phyloP scores from a whole-genome alignment of 2,329 filamentous ascomycete species.

The Pseudogymnoascus sp. region DNA sequence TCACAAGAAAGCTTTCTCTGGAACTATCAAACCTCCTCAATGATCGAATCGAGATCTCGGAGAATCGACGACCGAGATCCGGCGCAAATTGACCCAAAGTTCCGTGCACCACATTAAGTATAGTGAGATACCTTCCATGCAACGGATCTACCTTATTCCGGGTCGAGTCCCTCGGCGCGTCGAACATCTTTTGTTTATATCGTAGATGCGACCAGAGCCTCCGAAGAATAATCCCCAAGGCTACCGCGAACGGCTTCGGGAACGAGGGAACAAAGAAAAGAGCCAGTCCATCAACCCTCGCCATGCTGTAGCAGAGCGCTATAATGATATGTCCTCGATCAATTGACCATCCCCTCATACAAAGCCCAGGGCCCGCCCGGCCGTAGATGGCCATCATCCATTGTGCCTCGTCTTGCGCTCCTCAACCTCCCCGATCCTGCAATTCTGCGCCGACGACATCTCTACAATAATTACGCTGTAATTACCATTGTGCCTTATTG shows the following conservation, averaged over 20 bases:
- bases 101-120: not conserved
- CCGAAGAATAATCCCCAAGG: not conserved
- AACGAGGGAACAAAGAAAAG: conserved; percentile 5
- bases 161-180: conserved; percentile 1
- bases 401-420: not conserved
- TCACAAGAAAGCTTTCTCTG: not conserved
- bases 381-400: not conserved
- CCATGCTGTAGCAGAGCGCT: not conserved
- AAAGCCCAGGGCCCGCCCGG: not conserved
- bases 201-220: not conserved
- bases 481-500: conserved; percentile 6
- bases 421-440: not conserved
- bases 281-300: not conserved
- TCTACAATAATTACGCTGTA: not conserved
- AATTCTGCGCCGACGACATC: not conserved
- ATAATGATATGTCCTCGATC: conserved; percentile 1
- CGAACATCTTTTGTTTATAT: conserved; percentile 5
- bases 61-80: not conserved
- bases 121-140: conserved; percentile 8
- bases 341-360: conserved; percentile 1
- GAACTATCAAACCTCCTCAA: not conserved
- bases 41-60: not conserved
- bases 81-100: not conserved
- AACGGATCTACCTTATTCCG: conserved; percentile 8
- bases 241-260: not conserved